Base-by-base conservation (phyloP, 2,329 filamentous ascomycete genomes). In the Penicillium carneum region DNA sequence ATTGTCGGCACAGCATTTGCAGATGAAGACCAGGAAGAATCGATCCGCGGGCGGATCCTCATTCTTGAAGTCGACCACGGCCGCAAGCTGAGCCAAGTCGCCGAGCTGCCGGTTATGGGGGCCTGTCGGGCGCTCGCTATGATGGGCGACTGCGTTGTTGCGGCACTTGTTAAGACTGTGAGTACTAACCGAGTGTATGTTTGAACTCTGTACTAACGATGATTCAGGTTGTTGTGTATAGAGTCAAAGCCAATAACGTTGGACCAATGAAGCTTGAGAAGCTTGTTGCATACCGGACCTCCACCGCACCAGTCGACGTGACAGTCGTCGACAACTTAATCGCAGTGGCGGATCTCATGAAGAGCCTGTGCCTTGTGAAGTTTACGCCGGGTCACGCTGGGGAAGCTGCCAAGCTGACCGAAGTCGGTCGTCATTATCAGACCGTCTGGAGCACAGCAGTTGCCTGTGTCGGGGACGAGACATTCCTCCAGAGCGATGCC, bases 271-370 rank as follows among this genome's bases (percentile, higher is more conserved):
- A 82, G 46, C 83, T 98, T 10, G 82, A 84, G 51, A 94, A 91
- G 74, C 74, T 90, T 16, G 90, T 91, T 1, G 87, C 88, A 2
- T 96, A 93, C 76, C 87, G 93, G 12, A 90, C 92, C 1, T 87
- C 92, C 2, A 96, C 93, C 0, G 91, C 91, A 34, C 93, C 95
- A 0, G 87, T 96, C 16, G 91, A 94, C 67, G 76, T 98, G 7
- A 87, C 89, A 10, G 85, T 97, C 14, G 86, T 87, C 1, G 90
- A 86, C 0, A 88, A 89, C 67, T 83, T 86, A 26, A 93, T 99
- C 64, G 92, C 91, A 0, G 88, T 98, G 10, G 91, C 90, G 0
- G 95, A 99, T 72, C 81, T 99, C 47, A 97, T 97, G 91, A 97
- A 98, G 79, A 96, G 92, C 1, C 83, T 96, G 26, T 88, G 90